These are phyloP conservation scores for Endothia cerciana DNA, from an alignment of 2,329 filamentous ascomycete genomes.

Conservation along the genomic window DNA sequence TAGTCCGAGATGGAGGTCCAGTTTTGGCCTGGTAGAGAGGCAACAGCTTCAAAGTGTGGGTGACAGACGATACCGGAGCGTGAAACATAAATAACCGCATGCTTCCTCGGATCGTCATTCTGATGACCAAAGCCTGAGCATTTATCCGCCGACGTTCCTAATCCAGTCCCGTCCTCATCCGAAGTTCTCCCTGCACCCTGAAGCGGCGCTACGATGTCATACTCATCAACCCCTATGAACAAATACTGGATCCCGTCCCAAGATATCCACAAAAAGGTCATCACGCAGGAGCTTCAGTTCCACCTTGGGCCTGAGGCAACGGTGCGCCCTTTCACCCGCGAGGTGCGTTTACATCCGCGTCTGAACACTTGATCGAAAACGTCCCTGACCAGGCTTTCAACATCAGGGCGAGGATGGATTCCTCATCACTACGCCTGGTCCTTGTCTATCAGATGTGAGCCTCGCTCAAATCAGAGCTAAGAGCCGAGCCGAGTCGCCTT, in stretches of 20 bases:
- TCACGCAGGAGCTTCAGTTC: slow-evolving; percentile 61
- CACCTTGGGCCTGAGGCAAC: slow-evolving; percentile 62
- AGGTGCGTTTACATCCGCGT: slow-evolving; percentile 47
- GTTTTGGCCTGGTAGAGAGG: not conserved
- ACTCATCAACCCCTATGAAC: slow-evolving; percentile 50
- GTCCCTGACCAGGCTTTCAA: slow-evolving; percentile 24
- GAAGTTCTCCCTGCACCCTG: not conserved
- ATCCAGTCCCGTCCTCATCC: not conserved
- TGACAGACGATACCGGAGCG: too few species aligned
- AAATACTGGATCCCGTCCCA: slow-evolving; percentile 64
- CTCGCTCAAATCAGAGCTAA: slow-evolving; percentile 9
- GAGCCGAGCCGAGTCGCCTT: slow-evolving; percentile 23
- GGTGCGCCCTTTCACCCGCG: slow-evolving; percentile 59
- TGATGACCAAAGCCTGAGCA: not conserved
- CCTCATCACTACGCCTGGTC: slow-evolving; percentile 61
- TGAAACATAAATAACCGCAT: not conserved
- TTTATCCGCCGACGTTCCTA: not conserved
- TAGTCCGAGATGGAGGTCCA: not conserved
- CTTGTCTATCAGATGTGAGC: slow-evolving; percentile 63
- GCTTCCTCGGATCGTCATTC: not conserved
- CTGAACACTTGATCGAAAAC: slow-evolving; percentile 22
- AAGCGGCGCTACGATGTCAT: slow-evolving; percentile 16
- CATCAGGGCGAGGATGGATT: slow-evolving; percentile 63
- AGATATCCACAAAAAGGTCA: slow-evolving; percentile 64
- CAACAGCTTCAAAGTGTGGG: not conserved